Evolutionary conservation across 306 rosid genomes (phyloP).

Genomic region (Malus asiatica): DNA sequence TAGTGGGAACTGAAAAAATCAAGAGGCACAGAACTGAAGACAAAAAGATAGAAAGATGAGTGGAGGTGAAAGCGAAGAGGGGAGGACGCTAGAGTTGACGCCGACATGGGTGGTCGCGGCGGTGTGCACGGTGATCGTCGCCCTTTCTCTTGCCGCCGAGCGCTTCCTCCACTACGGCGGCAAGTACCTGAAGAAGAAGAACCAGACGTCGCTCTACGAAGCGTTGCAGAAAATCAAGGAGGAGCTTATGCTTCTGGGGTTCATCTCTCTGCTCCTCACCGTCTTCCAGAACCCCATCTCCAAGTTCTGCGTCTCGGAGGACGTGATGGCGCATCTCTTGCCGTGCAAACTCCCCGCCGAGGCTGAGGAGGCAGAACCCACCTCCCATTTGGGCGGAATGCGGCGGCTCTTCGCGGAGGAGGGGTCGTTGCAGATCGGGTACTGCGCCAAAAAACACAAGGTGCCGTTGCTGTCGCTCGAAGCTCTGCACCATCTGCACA

Average conservation of each 20-base stretch:
- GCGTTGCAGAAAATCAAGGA: conserved; percentile 86
- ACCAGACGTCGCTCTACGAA: conserved; percentile 78
- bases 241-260: conserved; percentile 88
- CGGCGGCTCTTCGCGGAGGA: conserved; percentile 15
- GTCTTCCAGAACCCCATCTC: conserved; percentile 60
- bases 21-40: neutral
- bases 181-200: conserved; percentile 35
- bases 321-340: conserved; percentile 42
- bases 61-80: conserved; percentile 45
- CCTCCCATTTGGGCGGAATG: neutral
- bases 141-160: conserved; percentile 64
- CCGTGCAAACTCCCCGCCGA: conserved; percentile 37
- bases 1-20: neutral
- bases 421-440: neutral
- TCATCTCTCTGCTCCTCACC: conserved; percentile 81
- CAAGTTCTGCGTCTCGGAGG: conserved; percentile 51
- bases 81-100: conserved; percentile 49
- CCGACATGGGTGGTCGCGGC: conserved; percentile 88
- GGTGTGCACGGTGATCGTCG: conserved; percentile 72
- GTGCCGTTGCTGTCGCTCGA: conserved; percentile 58
- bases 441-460: conserved; percentile 26
- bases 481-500: conserved; percentile 74
- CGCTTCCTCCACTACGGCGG: conserved; percentile 71
- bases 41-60: conserved; percentile 25
- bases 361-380: neutral